Evolutionary conservation across 1,139 yeast species (phyloP).

Genomic region (Spencermartinsiella ligniputridi): DNA sequence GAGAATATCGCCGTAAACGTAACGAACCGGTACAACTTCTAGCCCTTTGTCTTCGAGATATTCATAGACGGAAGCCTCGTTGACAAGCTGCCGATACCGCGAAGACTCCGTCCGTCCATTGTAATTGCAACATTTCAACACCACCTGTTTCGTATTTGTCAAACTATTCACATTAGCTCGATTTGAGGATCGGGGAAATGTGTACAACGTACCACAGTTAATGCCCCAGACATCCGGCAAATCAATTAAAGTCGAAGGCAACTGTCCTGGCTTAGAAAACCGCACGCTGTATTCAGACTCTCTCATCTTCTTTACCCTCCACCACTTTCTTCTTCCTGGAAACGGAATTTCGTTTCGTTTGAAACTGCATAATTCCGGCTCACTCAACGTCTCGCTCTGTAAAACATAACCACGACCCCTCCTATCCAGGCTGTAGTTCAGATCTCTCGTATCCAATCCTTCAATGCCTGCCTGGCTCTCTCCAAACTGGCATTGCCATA

Average conservation of each 20-base stretch:
- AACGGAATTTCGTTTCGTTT: constrained; percentile 15
- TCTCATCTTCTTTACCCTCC: constrained; percentile 18
- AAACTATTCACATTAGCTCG: background rate
- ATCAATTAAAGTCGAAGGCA: constrained; percentile 7
- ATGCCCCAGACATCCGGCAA: constrained; percentile 13
- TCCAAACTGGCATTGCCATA: constrained; percentile 16
- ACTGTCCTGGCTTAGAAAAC: constrained; percentile 9
- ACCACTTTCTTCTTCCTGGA: constrained; percentile 23
- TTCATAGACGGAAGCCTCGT: constrained; percentile 28
- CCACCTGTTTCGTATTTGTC: constrained; percentile 1
- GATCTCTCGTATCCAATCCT: background rate
- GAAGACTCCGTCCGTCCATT: constrained; percentile 4
- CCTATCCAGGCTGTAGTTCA: constrained; percentile 12
- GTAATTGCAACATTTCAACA: constrained; percentile 19
- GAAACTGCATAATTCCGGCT: constrained; percentile 21
- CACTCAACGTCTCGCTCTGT: constrained; percentile 17
- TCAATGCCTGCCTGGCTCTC: constrained; percentile 3
- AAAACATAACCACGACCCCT: constrained; percentile 10
- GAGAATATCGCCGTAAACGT: constrained; percentile 24
- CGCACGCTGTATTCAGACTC: constrained; percentile 9
- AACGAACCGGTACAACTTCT: constrained; percentile 18
- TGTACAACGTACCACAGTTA: constrained; percentile 9
- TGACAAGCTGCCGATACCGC: constrained; percentile 12
- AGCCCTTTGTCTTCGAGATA: constrained; percentile 19
- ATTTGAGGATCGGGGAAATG: constrained; percentile 1